Base-by-base conservation (phyloP, 139 green algal species). In the Diplosphaera chodatii region DNA sequence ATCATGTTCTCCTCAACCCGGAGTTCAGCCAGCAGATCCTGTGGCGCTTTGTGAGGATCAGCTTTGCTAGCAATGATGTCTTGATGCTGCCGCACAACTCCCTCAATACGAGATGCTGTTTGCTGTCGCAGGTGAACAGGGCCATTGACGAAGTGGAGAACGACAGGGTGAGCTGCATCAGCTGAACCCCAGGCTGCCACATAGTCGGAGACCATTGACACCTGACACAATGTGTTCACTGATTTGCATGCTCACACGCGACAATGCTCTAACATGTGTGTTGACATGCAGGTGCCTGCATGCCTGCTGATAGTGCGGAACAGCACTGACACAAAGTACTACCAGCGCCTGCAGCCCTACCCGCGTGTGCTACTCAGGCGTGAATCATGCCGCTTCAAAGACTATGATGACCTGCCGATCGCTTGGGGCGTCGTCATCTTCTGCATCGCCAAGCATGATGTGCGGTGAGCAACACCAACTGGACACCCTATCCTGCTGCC, bases 111-210 rank as follows among this genome's bases (percentile, higher is more conserved):
- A 16, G 23, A 30, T 28, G 33, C n/a, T 33, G 21, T 32, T 48
- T 48, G 37, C 37, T 10, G 37, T 10, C 10, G 37, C 37, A 48
- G 37, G 37, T 48, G 27, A 85, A 88, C 68, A 63, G 91, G 8
- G 90, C 90, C 32, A 93, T 96, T 28, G 89, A 96, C 55, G 90
- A 94, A 74, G 91, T 96, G 30, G 91, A 96, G 79, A 89, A 87
- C 66, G 86, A 78, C 62, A 63, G 68, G 41, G 86, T 72, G 48
- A 63, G 28, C 29, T 29, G 55, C 55, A 30, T 68, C 21, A 13
- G 18, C 40, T 15, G 29, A 32, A 33, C 25, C n/a, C n/a, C n/a
- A n/a, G n/a, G n/a, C n/a, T n/a, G n/a, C n/a, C n/a, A n/a, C n/a
- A n/a, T n/a, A n/a, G n/a, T n/a, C n/a, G n/a, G n/a, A n/a, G n/a